phyloP scores from a whole-genome alignment of 2,329 filamentous ascomycete genomes.

The Arthroderma sp. region DNA sequence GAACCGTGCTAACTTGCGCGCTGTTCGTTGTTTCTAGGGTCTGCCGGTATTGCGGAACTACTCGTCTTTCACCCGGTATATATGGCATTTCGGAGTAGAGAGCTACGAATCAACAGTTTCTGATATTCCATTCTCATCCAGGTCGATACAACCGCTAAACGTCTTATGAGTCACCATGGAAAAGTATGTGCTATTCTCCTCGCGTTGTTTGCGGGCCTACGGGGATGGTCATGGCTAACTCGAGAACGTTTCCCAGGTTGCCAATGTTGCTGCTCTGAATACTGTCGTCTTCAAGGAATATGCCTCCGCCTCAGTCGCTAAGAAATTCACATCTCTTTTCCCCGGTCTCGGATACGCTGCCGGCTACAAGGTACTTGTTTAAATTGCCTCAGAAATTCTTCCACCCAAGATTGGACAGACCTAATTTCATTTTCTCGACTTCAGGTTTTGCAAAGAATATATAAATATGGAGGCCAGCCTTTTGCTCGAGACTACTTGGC shows the following conservation, averaged over 20 bases:
- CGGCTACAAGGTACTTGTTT: slow-evolving; percentile 66
- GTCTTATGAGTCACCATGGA: slow-evolving; percentile 95
- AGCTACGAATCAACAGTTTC: neutral
- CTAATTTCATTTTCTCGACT: slow-evolving; percentile 3
- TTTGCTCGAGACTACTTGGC: slow-evolving; percentile 83
- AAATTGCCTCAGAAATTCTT: neutral
- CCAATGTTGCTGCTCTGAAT: slow-evolving; percentile 56
- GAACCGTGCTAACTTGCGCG: neutral
- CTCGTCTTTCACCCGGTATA: slow-evolving; percentile 81
- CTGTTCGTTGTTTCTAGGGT: slow-evolving; percentile 43
- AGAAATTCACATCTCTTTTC: slow-evolving; percentile 91
- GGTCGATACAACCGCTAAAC: slow-evolving; percentile 97
- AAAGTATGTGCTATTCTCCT: slow-evolving; percentile 37
- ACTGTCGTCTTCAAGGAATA: slow-evolving; percentile 87
- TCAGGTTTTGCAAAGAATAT: slow-evolving; percentile 79
- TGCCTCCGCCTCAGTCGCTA: slow-evolving; percentile 53
- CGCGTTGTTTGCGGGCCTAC: too few relatives aligned
- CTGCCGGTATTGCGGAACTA: slow-evolving; percentile 83
- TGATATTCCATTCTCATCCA: slow-evolving; percentile 23
- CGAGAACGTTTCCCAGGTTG: slow-evolving; percentile 33
- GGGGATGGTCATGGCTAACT: too few relatives aligned
- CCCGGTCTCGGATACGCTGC: slow-evolving; percentile 94
- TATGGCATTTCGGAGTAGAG: neutral
- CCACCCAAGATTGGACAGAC: neutral
- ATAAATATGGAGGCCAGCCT: slow-evolving; percentile 97